These are phyloP conservation scores for Schizonepeta tenuifolia DNA, from an alignment of 257 asterid species.

Conservation along the genomic window DNA sequence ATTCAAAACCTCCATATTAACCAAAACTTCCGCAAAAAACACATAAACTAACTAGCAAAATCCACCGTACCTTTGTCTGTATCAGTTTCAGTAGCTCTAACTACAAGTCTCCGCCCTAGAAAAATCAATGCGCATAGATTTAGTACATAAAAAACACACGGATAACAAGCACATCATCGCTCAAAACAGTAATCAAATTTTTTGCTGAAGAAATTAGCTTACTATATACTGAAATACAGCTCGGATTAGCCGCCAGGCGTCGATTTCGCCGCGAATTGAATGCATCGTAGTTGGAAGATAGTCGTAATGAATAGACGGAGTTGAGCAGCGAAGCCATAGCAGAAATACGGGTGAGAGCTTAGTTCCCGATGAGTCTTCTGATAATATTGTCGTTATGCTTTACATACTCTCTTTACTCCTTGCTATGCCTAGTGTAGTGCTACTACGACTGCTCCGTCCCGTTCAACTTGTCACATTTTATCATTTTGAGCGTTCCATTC, in stretches of 20 bases:
- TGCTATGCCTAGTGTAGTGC: slow-evolving; percentile 12
- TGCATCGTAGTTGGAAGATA: slow-evolving; percentile 42
- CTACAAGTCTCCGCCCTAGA: slow-evolving; percentile 65
- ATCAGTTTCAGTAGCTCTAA: slow-evolving; percentile 86
- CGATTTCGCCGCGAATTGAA: slow-evolving; percentile 44
- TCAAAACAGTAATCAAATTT: not conserved
- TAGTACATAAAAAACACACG: not conserved
- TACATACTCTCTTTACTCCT: not conserved
- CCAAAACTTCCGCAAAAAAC: not conserved
- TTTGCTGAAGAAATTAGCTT: slow-evolving; percentile 35
- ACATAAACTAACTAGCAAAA: not conserved
- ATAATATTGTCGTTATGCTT: slow-evolving; percentile 26
- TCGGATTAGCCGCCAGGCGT: slow-evolving; percentile 46
- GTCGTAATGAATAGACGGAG: slow-evolving; percentile 43
- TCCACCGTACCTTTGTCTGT: slow-evolving; percentile 60
- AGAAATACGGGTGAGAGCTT: slow-evolving; percentile 10
- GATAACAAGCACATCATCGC: not conserved
- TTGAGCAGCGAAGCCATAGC: slow-evolving; percentile 70
- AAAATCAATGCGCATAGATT: slow-evolving; percentile 27
- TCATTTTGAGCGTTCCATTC: too few relatives aligned
- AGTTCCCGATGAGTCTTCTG: slow-evolving; percentile 33
- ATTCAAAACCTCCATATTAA: not conserved
- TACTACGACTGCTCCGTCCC: too few relatives aligned
- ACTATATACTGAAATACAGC: slow-evolving; percentile 51
- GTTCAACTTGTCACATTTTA: too few relatives aligned